Conservation (phyloP, 1,284 basidiomycete genomes). For the Marasmius tenuissimus region DNA sequence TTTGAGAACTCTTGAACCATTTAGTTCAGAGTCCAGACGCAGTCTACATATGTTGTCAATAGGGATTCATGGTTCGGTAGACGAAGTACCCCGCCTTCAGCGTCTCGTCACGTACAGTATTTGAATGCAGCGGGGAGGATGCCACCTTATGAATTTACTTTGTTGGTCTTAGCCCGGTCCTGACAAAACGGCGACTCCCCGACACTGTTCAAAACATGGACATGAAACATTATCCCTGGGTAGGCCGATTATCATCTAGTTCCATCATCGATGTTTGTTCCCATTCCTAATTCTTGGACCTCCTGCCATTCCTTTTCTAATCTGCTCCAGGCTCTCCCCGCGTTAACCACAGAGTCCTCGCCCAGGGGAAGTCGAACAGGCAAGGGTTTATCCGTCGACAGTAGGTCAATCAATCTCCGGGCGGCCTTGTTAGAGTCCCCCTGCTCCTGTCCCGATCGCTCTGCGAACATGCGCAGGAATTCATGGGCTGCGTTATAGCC, state of each 20-base stretch:
- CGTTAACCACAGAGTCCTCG: background rate
- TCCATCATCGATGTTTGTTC: background rate
- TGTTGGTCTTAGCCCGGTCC: no score
- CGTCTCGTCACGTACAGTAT: no score
- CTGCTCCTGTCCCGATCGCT: background rate
- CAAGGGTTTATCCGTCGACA: background rate
- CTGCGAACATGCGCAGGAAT: background rate
- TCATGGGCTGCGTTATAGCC: constrained; percentile 4
- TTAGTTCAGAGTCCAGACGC: no score
- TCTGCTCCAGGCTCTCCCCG: background rate
- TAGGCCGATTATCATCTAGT: background rate
- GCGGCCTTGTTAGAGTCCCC: constrained; percentile 2
- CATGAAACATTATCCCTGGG: background rate
- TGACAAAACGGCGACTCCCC: no score
- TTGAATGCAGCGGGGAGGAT: no score
- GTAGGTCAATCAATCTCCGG: background rate
- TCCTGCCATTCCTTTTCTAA: background rate
- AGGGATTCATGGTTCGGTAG: no score
- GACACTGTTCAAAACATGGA: no score
- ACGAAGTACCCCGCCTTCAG: no score
- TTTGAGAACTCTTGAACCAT: no score
- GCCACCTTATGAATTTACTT: no score
- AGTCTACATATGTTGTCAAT: no score
- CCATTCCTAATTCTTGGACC: background rate
- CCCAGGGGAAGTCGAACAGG: background rate